A percentile compares a stretch with the other conserved stretches of the same genome.
Conservation (phyloP, 768 basidiomycete species). For the Russula griseocarnosa region DNA sequence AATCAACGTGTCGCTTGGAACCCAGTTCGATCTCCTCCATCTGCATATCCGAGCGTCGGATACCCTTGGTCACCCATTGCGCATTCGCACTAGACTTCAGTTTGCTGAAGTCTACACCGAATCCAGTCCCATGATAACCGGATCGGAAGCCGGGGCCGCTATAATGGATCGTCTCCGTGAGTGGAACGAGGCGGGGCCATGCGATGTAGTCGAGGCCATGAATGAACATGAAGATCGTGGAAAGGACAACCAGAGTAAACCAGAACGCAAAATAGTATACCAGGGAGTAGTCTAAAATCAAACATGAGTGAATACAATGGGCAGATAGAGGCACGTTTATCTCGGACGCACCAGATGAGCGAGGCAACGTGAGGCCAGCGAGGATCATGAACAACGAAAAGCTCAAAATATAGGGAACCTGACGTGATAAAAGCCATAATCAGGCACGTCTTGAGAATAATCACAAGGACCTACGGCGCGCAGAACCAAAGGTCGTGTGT, state of each 20-base stretch:
- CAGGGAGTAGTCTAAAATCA: slow-evolving; percentile 70
- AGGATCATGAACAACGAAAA: slow-evolving; percentile 87
- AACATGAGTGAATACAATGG: slow-evolving; percentile 20
- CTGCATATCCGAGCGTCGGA: slow-evolving; percentile 36
- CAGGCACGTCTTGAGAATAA: slow-evolving; percentile 7
- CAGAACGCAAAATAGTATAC: slow-evolving; percentile 82
- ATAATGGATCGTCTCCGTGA: slow-evolving; percentile 78
- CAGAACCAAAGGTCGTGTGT: slow-evolving; percentile 75
- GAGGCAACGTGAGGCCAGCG: slow-evolving; percentile 80
- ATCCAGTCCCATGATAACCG: slow-evolving; percentile 69
- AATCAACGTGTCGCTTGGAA: slow-evolving; percentile 74
- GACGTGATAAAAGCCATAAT: slow-evolving; percentile 6
- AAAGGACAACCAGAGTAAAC: slow-evolving; percentile 57
- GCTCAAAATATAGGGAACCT: slow-evolving; percentile 82
- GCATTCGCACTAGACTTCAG: slow-evolving; percentile 37
- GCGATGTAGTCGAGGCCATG: slow-evolving; percentile 93
- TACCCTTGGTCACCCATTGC: slow-evolving; percentile 40
- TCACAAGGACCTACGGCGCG: slow-evolving; percentile 60
- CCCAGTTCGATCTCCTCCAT: slow-evolving; percentile 80
- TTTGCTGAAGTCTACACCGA: slow-evolving; percentile 40
- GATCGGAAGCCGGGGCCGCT: slow-evolving; percentile 85
- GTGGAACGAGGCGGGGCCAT: slow-evolving; percentile 86
- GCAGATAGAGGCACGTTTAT: neutral
- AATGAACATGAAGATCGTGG: slow-evolving; percentile 69
- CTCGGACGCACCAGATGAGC: slow-evolving; percentile 68